phyloP scores from a whole-genome alignment of 371 early-diverging fungal genomes.

The Actinomortierella ambigua region DNA sequence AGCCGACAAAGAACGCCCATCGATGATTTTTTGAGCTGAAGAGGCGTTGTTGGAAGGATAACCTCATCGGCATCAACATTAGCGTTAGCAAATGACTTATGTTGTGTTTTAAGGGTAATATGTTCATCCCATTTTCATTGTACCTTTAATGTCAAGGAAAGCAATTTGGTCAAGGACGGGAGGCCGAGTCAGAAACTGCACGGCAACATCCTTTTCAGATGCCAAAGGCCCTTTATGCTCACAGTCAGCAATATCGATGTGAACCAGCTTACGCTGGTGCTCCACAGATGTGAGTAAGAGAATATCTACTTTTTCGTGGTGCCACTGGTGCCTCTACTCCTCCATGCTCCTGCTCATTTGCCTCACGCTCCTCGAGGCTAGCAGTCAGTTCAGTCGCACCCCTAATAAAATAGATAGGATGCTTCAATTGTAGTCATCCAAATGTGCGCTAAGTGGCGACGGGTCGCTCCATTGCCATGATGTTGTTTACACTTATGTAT shows the following conservation, averaged over 20 bases:
- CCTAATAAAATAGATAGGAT: background rate
- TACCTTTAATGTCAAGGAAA: conserved; percentile 7
- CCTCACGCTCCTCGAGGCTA: conserved; percentile 8
- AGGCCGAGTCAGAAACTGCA: conserved; percentile 6
- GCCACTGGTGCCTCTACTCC: conserved; percentile 5
- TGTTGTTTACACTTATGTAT: background rate
- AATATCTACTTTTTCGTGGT: conserved; percentile 11
- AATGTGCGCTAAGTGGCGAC: background rate
- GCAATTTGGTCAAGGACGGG: conserved; percentile 2
- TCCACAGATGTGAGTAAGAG: conserved; percentile 4
- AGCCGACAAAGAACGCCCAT: conserved; percentile 8
- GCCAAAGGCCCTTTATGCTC: conserved; percentile 9
- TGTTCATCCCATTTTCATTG: conserved; percentile 1
- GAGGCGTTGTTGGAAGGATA: conserved; percentile 2
- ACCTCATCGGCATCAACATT: conserved; percentile 1
- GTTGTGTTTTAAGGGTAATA: background rate
- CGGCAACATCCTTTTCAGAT: conserved; percentile 8
- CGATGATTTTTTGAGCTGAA: conserved; percentile 6
- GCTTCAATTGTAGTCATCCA: background rate
- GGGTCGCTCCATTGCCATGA: conserved; percentile 1
- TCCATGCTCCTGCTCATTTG: conserved; percentile 5
- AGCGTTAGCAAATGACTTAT: background rate
- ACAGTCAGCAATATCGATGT: conserved; percentile 9
- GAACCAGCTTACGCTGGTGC: conserved; percentile 10
- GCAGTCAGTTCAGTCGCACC: background rate